phyloP scores from a whole-genome alignment of 2,329 filamentous ascomycete species.

The Botrytis paeoniae region DNA sequence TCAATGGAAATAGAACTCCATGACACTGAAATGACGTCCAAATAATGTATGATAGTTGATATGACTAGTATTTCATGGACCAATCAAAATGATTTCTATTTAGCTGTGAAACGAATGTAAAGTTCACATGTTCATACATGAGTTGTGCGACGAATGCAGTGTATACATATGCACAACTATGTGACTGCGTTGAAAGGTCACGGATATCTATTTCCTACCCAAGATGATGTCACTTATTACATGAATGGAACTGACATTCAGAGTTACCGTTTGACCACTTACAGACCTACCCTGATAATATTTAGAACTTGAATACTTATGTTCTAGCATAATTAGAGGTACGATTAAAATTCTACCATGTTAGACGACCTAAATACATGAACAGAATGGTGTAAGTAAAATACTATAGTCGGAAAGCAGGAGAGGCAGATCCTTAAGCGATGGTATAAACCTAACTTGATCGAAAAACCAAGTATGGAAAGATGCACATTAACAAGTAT shows the following conservation, averaged over 20 bases:
- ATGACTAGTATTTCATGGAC: background rate
- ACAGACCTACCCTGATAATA: background rate
- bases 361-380: background rate
- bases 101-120: background rate
- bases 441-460: background rate
- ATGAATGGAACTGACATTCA: background rate
- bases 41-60: background rate
- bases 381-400: background rate
- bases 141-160: background rate
- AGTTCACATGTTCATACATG: background rate
- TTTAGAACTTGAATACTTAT: background rate
- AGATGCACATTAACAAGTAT: background rate
- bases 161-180: background rate
- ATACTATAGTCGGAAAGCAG: background rate
- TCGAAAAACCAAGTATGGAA: background rate
- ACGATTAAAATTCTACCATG: no score
- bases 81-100: background rate
- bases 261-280: background rate
- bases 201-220: rapidly evolving
- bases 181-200: background rate
- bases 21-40: background rate
- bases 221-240: background rate
- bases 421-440: background rate
- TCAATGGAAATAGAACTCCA: background rate
- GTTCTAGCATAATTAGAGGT: background rate